Evolutionary conservation across 225 moss, liverwort and hornwort genomes (phyloP).

Genomic region (Lunularia cruciata): DNA sequence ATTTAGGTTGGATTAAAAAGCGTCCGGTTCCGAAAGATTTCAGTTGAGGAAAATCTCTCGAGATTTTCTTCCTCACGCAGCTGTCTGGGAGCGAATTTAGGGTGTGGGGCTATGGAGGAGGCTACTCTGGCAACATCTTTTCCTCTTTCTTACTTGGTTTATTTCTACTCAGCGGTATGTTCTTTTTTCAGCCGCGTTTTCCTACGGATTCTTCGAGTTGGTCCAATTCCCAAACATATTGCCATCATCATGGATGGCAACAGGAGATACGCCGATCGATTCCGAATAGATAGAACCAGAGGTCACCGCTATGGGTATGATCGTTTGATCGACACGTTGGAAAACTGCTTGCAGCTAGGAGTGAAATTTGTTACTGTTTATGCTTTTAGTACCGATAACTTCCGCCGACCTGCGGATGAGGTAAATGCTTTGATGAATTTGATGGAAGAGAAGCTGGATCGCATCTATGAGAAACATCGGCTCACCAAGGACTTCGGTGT

Average conservation of each 20-base stretch:
- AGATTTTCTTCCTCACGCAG: not conserved
- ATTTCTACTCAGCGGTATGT: slow-evolving; percentile 17
- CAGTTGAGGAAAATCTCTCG: no score
- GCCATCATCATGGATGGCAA: slow-evolving; percentile 56
- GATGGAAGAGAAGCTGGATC: slow-evolving; percentile 44
- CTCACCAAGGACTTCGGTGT: slow-evolving; percentile 37
- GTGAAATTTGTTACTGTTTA: slow-evolving; percentile 50
- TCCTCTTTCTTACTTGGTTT: slow-evolving; percentile 15
- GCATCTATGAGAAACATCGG: slow-evolving; percentile 14
- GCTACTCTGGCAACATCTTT: not conserved
- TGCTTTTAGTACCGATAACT: slow-evolving; percentile 56
- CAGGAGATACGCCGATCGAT: slow-evolving; percentile 47
- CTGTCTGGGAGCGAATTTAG: not conserved
- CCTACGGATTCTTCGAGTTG: slow-evolving; percentile 33
- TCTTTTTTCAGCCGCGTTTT: slow-evolving; percentile 16
- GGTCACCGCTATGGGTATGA: slow-evolving; percentile 46
- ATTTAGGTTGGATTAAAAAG: not conserved
- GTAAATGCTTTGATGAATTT: slow-evolving; percentile 42
- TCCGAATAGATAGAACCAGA: slow-evolving; percentile 41
- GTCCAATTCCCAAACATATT: slow-evolving; percentile 50
- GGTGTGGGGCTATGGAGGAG: not conserved
- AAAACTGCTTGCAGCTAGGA: slow-evolving; percentile 43
- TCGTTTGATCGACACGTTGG: slow-evolving; percentile 38
- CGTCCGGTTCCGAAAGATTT: no score
- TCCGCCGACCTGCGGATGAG: slow-evolving; percentile 37